Evolutionary conservation across 148 eudicot species (phyloP).

Genomic region (Silene uniflora): DNA sequence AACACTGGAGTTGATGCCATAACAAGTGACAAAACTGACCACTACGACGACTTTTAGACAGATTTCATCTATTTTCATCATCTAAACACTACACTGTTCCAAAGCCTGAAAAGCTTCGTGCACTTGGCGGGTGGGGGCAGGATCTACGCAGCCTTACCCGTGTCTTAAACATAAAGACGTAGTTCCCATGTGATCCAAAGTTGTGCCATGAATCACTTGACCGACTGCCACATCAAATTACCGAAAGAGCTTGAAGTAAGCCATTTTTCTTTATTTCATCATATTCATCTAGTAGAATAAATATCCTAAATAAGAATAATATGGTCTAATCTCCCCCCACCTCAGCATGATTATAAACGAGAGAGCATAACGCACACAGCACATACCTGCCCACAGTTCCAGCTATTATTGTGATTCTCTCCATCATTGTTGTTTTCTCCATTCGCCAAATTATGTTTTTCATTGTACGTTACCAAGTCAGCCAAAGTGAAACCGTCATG

Average conservation of each 20-base stretch:
- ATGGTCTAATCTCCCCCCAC: not conserved
- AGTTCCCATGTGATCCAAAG: no score
- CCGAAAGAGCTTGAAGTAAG: no score
- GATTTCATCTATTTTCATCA: not conserved
- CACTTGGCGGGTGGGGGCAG: no score
- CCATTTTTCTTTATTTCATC: no score
- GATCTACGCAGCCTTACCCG: no score
- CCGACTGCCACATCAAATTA: no score
- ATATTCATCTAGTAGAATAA: not conserved
- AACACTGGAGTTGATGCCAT: no score
- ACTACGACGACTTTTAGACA: not conserved
- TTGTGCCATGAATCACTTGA: no score
- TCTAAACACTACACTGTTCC: not conserved
- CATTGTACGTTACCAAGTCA: conserved; percentile 84
- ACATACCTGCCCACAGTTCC: conserved; percentile 96
- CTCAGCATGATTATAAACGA: not conserved
- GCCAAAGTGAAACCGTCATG: conserved; percentile 98
- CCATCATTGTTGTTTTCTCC: conserved; percentile 98
- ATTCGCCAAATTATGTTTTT: conserved; percentile 87
- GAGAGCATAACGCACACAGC: not conserved
- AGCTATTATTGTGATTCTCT: conserved; percentile 94
- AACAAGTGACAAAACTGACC: not conserved
- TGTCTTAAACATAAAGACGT: no score
- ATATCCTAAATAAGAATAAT: not conserved
- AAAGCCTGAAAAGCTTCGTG: no score